A percentile compares a stretch with the other conserved stretches of the same genome.
These are phyloP conservation scores for Theileria equi DNA, from an alignment of 169 alveolate genomes.

Conservation along the genomic window DNA sequence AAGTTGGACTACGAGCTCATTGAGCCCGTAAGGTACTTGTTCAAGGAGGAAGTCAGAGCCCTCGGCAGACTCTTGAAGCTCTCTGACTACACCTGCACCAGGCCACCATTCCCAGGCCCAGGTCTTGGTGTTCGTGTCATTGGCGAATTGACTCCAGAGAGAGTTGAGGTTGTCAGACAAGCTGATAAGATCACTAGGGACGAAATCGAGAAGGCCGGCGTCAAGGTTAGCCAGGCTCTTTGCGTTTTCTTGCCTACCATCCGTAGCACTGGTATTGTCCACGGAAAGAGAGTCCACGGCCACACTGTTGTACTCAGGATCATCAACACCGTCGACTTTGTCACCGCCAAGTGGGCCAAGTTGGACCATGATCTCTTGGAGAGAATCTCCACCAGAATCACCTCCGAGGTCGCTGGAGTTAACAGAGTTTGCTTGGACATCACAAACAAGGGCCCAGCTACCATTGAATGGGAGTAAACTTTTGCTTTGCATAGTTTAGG, in stretches of 20 bases:
- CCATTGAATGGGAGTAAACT: constrained; percentile 69
- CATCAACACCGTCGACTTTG: constrained; percentile 67
- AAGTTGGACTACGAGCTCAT: constrained; percentile 68
- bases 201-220: constrained; percentile 44
- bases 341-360: constrained; percentile 69
- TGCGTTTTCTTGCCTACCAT: constrained; percentile 67
- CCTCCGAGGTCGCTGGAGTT: constrained; percentile 66
- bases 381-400: constrained; percentile 63
- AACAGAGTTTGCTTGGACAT: constrained; percentile 72
- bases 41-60: constrained; percentile 73
- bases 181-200: constrained; percentile 69
- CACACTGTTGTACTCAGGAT: constrained; percentile 65
- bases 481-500: not conserved
- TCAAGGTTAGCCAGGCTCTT: constrained; percentile 65
- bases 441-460: constrained; percentile 76
- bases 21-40: constrained; percentile 71
- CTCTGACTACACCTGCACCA: constrained; percentile 60
- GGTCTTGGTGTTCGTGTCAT: constrained; percentile 73
- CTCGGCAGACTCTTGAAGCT: constrained; percentile 65
- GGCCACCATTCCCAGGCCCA: constrained; percentile 81
- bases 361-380: constrained; percentile 67
- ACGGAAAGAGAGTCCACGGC: constrained; percentile 72
- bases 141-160: constrained; percentile 68
- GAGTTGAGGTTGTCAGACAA: constrained; percentile 68
- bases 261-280: constrained; percentile 62